Percentiles rank a stretch among this genome's conserved stretches.
Evolutionary conservation across 257 asterid species (phyloP).

Genomic region (Datura wrightii): DNA sequence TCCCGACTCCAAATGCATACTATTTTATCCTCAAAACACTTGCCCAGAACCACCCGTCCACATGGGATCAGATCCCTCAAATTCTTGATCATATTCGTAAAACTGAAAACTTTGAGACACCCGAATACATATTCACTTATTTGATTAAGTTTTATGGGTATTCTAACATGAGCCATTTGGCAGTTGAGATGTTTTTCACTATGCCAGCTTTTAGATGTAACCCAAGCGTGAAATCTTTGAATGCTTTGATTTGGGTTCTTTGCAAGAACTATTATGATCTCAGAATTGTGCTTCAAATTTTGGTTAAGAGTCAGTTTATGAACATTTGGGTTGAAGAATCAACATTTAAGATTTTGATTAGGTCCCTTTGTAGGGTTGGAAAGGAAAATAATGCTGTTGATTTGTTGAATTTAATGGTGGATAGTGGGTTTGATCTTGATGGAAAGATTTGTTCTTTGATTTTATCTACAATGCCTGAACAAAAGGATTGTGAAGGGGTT

Average conservation of each 20-base stretch:
- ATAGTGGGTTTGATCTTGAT: slow-evolving; percentile 57
- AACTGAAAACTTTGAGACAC: slow-evolving; percentile 58
- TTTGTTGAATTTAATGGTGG: slow-evolving; percentile 55
- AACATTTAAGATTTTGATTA: slow-evolving; percentile 59
- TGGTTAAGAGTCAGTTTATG: slow-evolving; percentile 54
- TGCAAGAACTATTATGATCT: slow-evolving; percentile 52
- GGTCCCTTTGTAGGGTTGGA: slow-evolving; percentile 66
- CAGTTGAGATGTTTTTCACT: slow-evolving; percentile 62
- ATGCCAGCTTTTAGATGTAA: slow-evolving; percentile 64
- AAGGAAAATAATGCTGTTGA: slow-evolving; percentile 50
- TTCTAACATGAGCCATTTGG: slow-evolving; percentile 47
- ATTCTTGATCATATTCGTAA: slow-evolving; percentile 57
- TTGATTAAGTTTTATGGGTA: slow-evolving; percentile 66
- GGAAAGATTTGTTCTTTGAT: slow-evolving; percentile 57
- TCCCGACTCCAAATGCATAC: slow-evolving; percentile 67
- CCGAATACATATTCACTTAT: slow-evolving; percentile 59
- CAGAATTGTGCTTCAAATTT: slow-evolving; percentile 53
- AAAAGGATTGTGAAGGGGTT: slow-evolving; percentile 30
- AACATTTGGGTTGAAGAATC: slow-evolving; percentile 66
- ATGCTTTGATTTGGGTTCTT: slow-evolving; percentile 59
- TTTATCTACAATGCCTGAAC: slow-evolving; percentile 55
- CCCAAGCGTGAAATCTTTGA: slow-evolving; percentile 57
- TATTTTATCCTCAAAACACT: slow-evolving; percentile 55
- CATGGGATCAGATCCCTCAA: slow-evolving; percentile 49
- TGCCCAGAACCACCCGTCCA: slow-evolving; percentile 39